Evolutionary conservation across 2,329 filamentous ascomycete species (phyloP), one percentile per base, ranked within the genome.

Genomic region (Didymosphaeria variabile): DNA sequence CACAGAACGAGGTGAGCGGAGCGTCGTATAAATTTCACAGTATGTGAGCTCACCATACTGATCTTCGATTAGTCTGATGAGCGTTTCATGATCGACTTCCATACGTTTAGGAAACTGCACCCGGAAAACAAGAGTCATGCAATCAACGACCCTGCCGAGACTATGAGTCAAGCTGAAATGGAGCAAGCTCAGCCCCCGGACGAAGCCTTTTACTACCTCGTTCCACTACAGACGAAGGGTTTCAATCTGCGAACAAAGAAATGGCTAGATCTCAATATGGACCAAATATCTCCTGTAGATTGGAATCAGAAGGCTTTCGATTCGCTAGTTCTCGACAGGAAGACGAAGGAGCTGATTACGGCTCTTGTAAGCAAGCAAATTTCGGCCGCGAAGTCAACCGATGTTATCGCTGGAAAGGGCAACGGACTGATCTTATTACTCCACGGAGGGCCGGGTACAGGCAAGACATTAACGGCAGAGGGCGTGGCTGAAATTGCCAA

Each of bases 291-390:
- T 17, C 44, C 42, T 44, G 55, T 63, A 5, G 36, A 34, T 8
- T 62, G 60, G 60, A 59, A 59, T 36, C 31, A 34, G 31, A 12
- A 49, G 34, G 51, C 60, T 17, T 62, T 62, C 32, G 51, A 62
- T 15, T 26, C 34, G 8, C 51, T 62, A 21, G 74, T 85, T 23
- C 80, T 85, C n/a, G 75, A 79, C 17, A 82, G 81, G 32, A 85
- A 85, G 66, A 83, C 83, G 17, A 77, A 78, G 29, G 83, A 84
- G 12, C 77, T 85, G 38, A 82, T 85, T 54, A 72, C 85, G 55
- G 78, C 85, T 3, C 76, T 85, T 3, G 77, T 76, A 40, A 61
- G 42, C 19, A 58, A 58, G 36, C 55, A 58, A 29, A 58, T 51
- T n/a, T 58, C 38, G 7, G 21, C 51, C 17, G 46, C 54, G 36